Evolutionary conservation across 192 early-diverging fungal genomes (phyloP).

Genomic region (Podila horticola): DNA sequence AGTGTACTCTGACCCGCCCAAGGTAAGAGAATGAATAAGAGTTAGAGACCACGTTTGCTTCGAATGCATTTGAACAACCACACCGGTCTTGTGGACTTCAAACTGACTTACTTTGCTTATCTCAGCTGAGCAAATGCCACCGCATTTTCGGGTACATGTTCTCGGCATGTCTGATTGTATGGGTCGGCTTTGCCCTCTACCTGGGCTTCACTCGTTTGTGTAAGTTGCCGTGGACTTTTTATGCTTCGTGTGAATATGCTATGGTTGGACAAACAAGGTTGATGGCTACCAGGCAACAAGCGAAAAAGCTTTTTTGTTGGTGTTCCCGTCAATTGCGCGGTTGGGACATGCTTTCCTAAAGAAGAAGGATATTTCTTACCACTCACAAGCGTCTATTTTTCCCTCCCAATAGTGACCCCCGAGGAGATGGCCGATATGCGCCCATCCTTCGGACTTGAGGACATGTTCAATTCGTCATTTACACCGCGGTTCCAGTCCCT

Average conservation of each 20-base stretch:
- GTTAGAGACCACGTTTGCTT: too few relatives aligned
- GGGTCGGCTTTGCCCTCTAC: conserved; percentile 32
- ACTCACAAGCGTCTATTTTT: neutral
- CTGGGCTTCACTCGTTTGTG: conserved; percentile 34
- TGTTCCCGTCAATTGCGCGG: too few relatives aligned
- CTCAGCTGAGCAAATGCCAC: conserved; percentile 38
- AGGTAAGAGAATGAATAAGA: conserved; percentile 6
- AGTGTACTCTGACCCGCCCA: conserved; percentile 22
- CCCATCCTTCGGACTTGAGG: conserved; percentile 29
- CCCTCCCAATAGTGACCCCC: neutral
- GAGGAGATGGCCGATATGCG: conserved; percentile 30
- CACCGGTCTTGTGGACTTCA: too few relatives aligned
- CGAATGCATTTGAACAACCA: too few relatives aligned
- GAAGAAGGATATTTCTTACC: neutral
- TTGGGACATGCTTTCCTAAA: neutral
- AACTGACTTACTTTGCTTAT: neutral
- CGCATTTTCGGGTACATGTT: conserved; percentile 31
- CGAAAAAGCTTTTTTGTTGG: too few relatives aligned
- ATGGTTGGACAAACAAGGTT: too few relatives aligned
- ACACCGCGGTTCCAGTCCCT: conserved; percentile 25
- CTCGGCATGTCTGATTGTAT: conserved; percentile 14
- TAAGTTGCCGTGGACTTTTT: conserved; percentile 1
- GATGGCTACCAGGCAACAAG: too few relatives aligned
- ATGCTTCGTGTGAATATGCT: too few relatives aligned
- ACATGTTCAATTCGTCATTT: conserved; percentile 49